These are phyloP conservation scores for Guadua angustifolia DNA, from an alignment of 176 grass and related monocot species.

Conservation along the genomic window DNA sequence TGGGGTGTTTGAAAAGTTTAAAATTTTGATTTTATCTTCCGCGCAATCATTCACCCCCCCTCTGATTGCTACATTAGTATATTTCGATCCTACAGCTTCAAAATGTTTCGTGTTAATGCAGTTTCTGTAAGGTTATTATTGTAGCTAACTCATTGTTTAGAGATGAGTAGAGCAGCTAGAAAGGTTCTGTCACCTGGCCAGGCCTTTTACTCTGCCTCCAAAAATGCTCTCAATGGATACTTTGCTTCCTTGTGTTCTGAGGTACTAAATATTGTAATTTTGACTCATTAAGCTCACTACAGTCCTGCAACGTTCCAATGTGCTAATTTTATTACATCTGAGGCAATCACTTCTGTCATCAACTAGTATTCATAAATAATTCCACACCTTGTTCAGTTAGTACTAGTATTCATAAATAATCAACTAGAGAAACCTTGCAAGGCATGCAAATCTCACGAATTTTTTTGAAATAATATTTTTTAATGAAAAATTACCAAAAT, in stretches of 20 bases:
- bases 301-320: neutral
- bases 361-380: neutral
- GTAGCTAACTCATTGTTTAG: slow-evolving; percentile 37
- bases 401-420: no score
- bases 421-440: neutral
- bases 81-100: no score
- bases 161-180: slow-evolving; percentile 98
- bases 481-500: no score
- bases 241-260: slow-evolving; percentile 85
- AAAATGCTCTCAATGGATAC: slow-evolving; percentile 97
- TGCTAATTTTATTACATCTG: neutral
- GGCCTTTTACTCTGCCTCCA: slow-evolving; percentile 85
- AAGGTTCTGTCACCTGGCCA: slow-evolving; percentile 87
- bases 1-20: no score
- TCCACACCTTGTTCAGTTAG: no score
- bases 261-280: slow-evolving; percentile 44
- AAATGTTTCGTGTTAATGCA: slow-evolving; percentile 31
- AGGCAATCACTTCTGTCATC: neutral
- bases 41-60: no score
- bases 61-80: no score
- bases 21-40: no score
- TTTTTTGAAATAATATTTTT: no score
- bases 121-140: slow-evolving; percentile 33
- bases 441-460: neutral
- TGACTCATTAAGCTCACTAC: neutral